Percentiles rank a stretch among this genome's conserved stretches.
Conservation (phyloP, 176 grass and related monocot species). For the maize (Zea mays) region Zm-B73-REFERENCE-NAM-5.0 NC_050099.1:245548001-245548500, state of each 20-base stretch:
- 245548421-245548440: constrained; percentile 4
- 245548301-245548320: background rate
- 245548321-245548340: background rate
- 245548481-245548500: too few species aligned
- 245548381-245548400: background rate
- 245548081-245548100: constrained; percentile 79
- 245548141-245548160: constrained; percentile 88
- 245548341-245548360: background rate
- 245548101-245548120: constrained; percentile 86
- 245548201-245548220: background rate
- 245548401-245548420: too few species aligned
- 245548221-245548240: constrained; percentile 19
- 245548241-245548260: background rate
- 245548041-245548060: constrained; percentile 57
- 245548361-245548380: background rate
- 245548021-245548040: constrained; percentile 80
- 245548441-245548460: background rate
- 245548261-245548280: background rate
- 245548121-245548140: constrained; percentile 65
- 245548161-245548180: background rate
- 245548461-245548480: background rate
- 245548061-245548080: constrained; percentile 87
- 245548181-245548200: background rate
- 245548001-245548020: constrained; percentile 5
- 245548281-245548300: background rate